phyloP scores from a whole-genome alignment of 148 eudicot genomes.

The Rhododendron simsii region DNA sequence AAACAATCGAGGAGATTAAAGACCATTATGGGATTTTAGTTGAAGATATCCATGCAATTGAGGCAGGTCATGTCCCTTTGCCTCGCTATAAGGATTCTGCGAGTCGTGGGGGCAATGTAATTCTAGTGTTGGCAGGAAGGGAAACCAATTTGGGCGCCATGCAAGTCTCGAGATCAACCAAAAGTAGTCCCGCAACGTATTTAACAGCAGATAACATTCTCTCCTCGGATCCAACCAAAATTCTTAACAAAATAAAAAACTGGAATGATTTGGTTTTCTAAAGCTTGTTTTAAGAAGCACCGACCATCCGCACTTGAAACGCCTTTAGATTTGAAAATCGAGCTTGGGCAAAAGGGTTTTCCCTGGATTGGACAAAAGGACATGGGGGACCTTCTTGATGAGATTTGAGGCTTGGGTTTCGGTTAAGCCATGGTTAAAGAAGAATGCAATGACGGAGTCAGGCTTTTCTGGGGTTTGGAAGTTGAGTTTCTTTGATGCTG shows the following conservation, averaged over 20 bases:
- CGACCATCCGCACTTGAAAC: neutral
- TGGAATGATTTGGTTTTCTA: neutral
- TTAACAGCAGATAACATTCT: neutral
- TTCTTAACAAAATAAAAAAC: neutral
- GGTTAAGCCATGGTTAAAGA: slow-evolving; percentile 8
- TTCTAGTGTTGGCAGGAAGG: slow-evolving; percentile 8
- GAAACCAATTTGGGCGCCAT: slow-evolving; percentile 12
- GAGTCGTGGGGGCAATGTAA: neutral
- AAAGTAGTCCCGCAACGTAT: neutral
- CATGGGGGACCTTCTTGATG: neutral
- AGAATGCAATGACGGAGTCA: neutral
- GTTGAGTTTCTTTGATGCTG: neutral
- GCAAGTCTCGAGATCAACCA: neutral
- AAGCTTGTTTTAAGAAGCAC: neutral
- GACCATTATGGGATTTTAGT: slow-evolving; percentile 26
- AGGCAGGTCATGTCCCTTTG: slow-evolving; percentile 30
- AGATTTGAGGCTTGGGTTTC: slow-evolving; percentile 1
- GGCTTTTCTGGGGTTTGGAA: neutral
- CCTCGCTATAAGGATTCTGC: slow-evolving; percentile 23
- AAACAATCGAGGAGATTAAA: slow-evolving; percentile 31
- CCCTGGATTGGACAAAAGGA: neutral
- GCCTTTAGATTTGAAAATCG: slow-evolving; percentile 2
- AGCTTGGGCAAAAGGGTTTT: slow-evolving; percentile 18
- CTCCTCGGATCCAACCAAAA: slow-evolving; percentile 2
- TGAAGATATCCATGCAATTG: slow-evolving; percentile 36